phyloP scores from a whole-genome alignment of 176 grass and related monocot genomes.

The Paspalum vaginatum region DNA sequence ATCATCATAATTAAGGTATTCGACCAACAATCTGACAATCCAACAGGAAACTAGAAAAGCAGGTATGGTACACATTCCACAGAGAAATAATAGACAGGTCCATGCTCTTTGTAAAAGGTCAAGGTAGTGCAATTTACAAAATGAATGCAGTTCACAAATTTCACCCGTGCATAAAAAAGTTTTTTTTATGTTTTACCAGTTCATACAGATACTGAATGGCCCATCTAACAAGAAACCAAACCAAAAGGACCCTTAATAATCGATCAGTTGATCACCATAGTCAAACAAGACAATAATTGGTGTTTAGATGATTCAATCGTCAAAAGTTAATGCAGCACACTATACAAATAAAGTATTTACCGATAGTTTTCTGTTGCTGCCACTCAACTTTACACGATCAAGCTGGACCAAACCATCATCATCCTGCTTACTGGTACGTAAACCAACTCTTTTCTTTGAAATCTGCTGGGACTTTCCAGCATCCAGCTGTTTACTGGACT shows the following conservation, averaged over 20 bases:
- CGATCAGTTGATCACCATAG: not conserved
- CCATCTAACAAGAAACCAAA: slow-evolving; percentile 17
- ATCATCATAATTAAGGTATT: slow-evolving; percentile 17
- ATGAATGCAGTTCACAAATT: not conserved
- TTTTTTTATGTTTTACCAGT: slow-evolving; percentile 6
- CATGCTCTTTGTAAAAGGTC: not conserved
- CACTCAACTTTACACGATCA: slow-evolving; percentile 75
- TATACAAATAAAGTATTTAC: slow-evolving; percentile 49
- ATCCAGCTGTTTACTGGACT: slow-evolving; percentile 52
- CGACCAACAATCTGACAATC: slow-evolving; percentile 3
- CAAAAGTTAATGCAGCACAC: slow-evolving; percentile 44
- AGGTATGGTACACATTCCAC: slow-evolving; percentile 4
- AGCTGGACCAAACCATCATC: slow-evolving; percentile 68
- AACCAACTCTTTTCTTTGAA: slow-evolving; percentile 51
- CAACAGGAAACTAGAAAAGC: slow-evolving; percentile 6
- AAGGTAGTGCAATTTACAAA: not conserved
- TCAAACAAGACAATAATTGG: not conserved
- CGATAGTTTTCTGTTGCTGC: slow-evolving; percentile 64
- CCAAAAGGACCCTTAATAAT: not conserved
- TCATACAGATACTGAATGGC: not conserved
- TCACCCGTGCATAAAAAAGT: not conserved
- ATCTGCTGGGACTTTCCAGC: slow-evolving; percentile 33
- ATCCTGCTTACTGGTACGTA: slow-evolving; percentile 38
- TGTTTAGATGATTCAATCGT: slow-evolving; percentile 8
- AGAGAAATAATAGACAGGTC: slow-evolving; percentile 1